These are phyloP conservation scores for Dioscorea alata DNA, from an alignment of 106 monocot species.

Conservation along the genomic window DNA sequence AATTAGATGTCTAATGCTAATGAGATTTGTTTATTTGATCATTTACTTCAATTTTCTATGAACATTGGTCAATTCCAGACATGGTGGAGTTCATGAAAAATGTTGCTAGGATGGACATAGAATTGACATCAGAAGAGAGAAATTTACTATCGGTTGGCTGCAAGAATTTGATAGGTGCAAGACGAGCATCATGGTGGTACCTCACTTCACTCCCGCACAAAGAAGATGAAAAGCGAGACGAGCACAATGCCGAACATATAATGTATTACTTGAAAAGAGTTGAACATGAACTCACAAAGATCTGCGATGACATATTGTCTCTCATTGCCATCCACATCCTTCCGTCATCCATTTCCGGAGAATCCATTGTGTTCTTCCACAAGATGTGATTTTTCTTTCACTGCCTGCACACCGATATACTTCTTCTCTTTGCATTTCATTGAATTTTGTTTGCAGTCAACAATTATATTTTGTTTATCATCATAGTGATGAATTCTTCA, in stretches of 20 bases:
- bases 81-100: constrained; percentile 28
- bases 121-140: constrained; percentile 21
- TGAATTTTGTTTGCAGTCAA: neutral
- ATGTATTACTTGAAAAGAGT: constrained; percentile 13
- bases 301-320: constrained; percentile 24
- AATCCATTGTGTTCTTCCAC: constrained; percentile 28
- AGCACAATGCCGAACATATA: constrained; percentile 7
- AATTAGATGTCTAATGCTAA: neutral
- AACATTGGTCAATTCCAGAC: neutral
- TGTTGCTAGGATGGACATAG: constrained; percentile 29
- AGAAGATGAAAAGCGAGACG: constrained; percentile 10
- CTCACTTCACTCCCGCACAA: constrained; percentile 14
- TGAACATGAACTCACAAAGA: constrained; percentile 18
- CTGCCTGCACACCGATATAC: neutral
- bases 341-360: constrained; percentile 18
- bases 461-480: neutral
- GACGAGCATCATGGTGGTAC: constrained; percentile 16
- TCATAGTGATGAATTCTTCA: neutral
- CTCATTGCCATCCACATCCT: constrained; percentile 33
- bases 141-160: constrained; percentile 19
- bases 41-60: neutral
- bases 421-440: neutral
- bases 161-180: constrained; percentile 21
- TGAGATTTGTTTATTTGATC: neutral
- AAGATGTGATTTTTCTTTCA: constrained; percentile 17